Conservation (phyloP, 805 yeast species). For the Teunomyces tritomae region DNA sequence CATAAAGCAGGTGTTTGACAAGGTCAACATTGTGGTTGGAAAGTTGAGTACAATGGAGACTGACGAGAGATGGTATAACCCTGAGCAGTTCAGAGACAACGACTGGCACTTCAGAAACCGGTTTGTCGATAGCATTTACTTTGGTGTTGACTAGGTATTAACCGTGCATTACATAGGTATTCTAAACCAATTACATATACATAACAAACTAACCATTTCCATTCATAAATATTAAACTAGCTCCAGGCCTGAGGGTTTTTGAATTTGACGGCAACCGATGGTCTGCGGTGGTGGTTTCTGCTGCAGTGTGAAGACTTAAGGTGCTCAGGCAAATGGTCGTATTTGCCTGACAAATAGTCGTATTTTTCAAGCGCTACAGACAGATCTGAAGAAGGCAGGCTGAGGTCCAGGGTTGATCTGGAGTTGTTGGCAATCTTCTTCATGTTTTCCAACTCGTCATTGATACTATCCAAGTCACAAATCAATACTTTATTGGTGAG, state of each 20-base stretch:
- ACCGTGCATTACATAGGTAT: not conserved
- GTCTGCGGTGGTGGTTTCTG: conserved; percentile 40
- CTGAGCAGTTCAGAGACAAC: conserved; percentile 42
- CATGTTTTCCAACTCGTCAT: conserved; percentile 5
- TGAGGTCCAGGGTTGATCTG: not conserved
- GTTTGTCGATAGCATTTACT: conserved; percentile 73
- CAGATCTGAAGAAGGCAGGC: not conserved
- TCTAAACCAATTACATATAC: too few species aligned
- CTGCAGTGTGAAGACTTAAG: not conserved
- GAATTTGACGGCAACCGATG: conserved; percentile 48
- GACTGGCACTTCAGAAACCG: conserved; percentile 65
- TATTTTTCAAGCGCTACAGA: not conserved
- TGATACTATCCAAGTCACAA: conserved; percentile 8
- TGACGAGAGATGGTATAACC: conserved; percentile 22
- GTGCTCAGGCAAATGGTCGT: not conserved
- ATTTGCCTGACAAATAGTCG: not conserved
- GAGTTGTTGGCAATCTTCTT: not conserved
- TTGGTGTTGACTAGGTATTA: conserved; percentile 55
- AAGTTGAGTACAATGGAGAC: conserved; percentile 47
- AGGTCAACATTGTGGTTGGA: conserved; percentile 68
- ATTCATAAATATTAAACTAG: not conserved
- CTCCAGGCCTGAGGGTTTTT: conserved; percentile 28
- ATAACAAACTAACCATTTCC: too few species aligned
- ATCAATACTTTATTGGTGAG: conserved; percentile 5
- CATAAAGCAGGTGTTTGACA: conserved; percentile 69